Base-by-base conservation (phyloP, 2,329 filamentous ascomycete genomes). In the Botrytis galanthina region DNA sequence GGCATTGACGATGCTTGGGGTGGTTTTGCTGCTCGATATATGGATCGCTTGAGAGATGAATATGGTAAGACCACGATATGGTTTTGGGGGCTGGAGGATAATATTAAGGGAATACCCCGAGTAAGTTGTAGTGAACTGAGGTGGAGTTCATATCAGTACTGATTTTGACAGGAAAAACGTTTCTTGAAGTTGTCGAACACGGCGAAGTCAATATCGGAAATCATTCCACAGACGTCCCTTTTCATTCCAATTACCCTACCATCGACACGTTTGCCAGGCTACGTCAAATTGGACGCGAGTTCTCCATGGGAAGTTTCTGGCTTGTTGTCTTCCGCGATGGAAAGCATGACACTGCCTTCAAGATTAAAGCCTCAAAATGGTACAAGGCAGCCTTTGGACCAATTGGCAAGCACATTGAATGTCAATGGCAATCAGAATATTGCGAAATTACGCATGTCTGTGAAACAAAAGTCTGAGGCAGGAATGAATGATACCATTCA, bases 1-100 rank as follows among this genome's bases (percentile, higher is more conserved):
- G 88, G 88, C 6, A 83, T 90, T 9, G 93, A 95, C 80, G 92
- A 95, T 82, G 92, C 91, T 20, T 96, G 93, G 93, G 92, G 90
- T 75, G 92, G 93, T 0, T 95, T 95, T 80, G 87, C 91, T 10
- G 85, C 90, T 4, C 86, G 87, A 74, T 95, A 95, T 80, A 82
- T 94, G 39, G 91, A 98, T 81, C 87, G 90, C 44, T 83, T 99
- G 73, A 86, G 93, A 75, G 96, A 99, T 80, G 96, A 99, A 81
- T 95, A 95, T 81, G 93, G 94, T 44, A 98, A 98, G 84, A 89
- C 90, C 48, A 90, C 90, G 69, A 89, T 98, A 46, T 97, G 94
- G 92, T 88, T 94, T 20, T 98, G 95, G 91, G 95, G 92, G 0
- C 81, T 94, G 35, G 92, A 97, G 81, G 90, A 91, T 73, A 84